phyloP scores from a whole-genome alignment of 2,329 filamentous ascomycete genomes.

The Fusarium staphyleae region DNA sequence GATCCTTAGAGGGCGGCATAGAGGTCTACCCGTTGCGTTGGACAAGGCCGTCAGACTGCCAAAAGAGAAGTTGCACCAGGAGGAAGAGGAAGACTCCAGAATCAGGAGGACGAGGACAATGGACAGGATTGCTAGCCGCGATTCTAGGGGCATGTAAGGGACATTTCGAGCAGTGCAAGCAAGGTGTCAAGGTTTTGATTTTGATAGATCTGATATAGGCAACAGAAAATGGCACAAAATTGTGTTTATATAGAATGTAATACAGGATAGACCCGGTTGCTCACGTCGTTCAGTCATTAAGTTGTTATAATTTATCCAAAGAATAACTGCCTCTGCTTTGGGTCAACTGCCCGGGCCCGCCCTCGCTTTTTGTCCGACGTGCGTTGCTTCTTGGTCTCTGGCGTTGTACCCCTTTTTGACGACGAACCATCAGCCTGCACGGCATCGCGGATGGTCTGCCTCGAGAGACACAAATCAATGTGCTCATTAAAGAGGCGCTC shows the following conservation, averaged over 20 bases:
- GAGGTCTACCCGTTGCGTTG: slow-evolving; percentile 63
- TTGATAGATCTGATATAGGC: slow-evolving; percentile 10
- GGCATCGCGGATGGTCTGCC: slow-evolving; percentile 83
- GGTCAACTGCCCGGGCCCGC: slow-evolving; percentile 47
- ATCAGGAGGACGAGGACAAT: slow-evolving; percentile 42
- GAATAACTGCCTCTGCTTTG: slow-evolving; percentile 60
- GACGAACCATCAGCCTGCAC: slow-evolving; percentile 62
- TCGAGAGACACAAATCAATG: slow-evolving; percentile 89
- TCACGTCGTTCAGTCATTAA: slow-evolving; percentile 7
- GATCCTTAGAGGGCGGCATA: slow-evolving; percentile 63
- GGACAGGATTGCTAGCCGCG: slow-evolving; percentile 39
- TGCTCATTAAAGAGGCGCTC: slow-evolving; percentile 87
- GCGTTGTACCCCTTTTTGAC: slow-evolving; percentile 42
- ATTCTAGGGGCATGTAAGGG: slow-evolving; percentile 23
- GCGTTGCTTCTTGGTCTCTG: slow-evolving; percentile 50
- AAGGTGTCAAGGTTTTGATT: slow-evolving; percentile 27
- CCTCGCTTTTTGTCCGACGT: slow-evolving; percentile 50
- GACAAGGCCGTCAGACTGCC: slow-evolving; percentile 61
- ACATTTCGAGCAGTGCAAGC: background rate
- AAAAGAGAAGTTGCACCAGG: slow-evolving; percentile 40
- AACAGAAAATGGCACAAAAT: slow-evolving; percentile 8
- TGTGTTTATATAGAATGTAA: slow-evolving; percentile 4
- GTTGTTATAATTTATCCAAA: slow-evolving; percentile 51
- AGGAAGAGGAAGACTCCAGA: slow-evolving; percentile 44
- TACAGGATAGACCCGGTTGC: slow-evolving; percentile 10